Percentiles rank a stretch among this genome's conserved stretches.
These are phyloP conservation scores for Clavariopsis aquatica DNA, from an alignment of 495 filamentous ascomycete species.

Conservation along the genomic window DNA sequence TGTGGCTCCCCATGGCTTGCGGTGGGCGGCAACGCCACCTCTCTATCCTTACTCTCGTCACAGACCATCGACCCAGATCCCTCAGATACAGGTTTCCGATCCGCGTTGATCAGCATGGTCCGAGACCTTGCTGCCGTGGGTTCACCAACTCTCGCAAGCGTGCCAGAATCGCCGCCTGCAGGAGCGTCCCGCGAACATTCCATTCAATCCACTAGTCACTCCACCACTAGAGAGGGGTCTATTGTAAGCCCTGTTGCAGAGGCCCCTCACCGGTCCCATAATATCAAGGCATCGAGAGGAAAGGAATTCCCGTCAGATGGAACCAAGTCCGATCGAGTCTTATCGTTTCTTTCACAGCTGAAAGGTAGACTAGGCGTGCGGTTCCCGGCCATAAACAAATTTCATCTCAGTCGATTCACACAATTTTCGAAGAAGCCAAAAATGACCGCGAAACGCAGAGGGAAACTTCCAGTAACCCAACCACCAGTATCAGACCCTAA, in stretches of 20 bases:
- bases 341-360: background rate
- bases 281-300: background rate
- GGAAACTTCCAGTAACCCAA: slow-evolving; percentile 2
- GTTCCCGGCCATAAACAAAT: background rate
- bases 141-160: slow-evolving; percentile 18
- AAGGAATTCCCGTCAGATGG: background rate
- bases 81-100: slow-evolving; percentile 6
- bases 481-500: background rate
- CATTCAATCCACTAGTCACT: background rate
- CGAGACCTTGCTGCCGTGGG: slow-evolving; percentile 12
- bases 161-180: slow-evolving; percentile 14
- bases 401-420: background rate
- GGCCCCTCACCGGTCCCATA: no score
- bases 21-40: slow-evolving; percentile 18
- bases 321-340: background rate
- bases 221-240: background rate
- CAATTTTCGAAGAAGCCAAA: slow-evolving; percentile 2
- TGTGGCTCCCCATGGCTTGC: slow-evolving; percentile 18
- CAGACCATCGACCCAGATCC: slow-evolving; percentile 15
- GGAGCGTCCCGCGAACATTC: slow-evolving; percentile 10
- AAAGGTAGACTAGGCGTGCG: background rate
- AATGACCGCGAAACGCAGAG: background rate
- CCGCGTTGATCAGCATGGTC: slow-evolving; percentile 13
- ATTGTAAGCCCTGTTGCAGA: background rate
- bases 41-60: slow-evolving; percentile 19